Evolutionary conservation across 768 basidiomycete species (phyloP).

Genomic region (Leccinum ochraceum): DNA sequence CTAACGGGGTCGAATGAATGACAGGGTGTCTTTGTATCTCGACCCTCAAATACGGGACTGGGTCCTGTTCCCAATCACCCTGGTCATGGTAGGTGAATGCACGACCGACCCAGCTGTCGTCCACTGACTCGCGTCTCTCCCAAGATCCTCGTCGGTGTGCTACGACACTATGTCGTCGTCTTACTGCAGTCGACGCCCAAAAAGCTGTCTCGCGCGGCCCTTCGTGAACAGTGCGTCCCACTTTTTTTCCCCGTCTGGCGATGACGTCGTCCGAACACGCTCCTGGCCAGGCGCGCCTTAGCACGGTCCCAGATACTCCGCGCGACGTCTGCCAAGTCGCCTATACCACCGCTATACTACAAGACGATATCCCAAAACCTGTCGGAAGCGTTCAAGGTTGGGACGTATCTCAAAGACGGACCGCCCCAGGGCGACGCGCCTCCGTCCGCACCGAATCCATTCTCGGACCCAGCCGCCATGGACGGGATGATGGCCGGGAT

Average conservation of each 20-base stretch:
- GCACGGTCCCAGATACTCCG: conserved; percentile 84
- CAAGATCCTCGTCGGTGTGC: conserved; percentile 89
- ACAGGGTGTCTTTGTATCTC: conserved; percentile 63
- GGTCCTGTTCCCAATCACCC: conserved; percentile 94
- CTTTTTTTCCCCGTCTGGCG: neutral
- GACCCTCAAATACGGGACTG: conserved; percentile 96
- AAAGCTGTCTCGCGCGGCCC: conserved; percentile 69
- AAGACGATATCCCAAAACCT: conserved; percentile 74
- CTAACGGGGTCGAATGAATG: conserved; percentile 13
- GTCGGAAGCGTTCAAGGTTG: conserved; percentile 66
- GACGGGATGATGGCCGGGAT: conserved; percentile 98
- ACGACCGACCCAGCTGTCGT: neutral
- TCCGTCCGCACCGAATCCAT: conserved; percentile 69
- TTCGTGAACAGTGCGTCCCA: conserved; percentile 87
- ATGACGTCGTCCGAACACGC: neutral
- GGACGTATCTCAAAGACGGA: conserved; percentile 86
- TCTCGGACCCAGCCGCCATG: conserved; percentile 90
- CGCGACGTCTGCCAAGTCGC: conserved; percentile 76
- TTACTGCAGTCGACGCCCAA: conserved; percentile 85
- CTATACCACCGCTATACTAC: conserved; percentile 74
- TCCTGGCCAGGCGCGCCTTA: conserved; percentile 57
- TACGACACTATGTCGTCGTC: conserved; percentile 89
- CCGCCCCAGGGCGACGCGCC: conserved; percentile 66
- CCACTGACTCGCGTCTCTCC: conserved; percentile 4
- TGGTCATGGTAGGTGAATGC: conserved; percentile 79